Evolutionary conservation across 164 flowering plant species (phyloP), one percentile per base, ranked within the genome.

Genomic region (grape (Vitis vinifera)): DNA sequence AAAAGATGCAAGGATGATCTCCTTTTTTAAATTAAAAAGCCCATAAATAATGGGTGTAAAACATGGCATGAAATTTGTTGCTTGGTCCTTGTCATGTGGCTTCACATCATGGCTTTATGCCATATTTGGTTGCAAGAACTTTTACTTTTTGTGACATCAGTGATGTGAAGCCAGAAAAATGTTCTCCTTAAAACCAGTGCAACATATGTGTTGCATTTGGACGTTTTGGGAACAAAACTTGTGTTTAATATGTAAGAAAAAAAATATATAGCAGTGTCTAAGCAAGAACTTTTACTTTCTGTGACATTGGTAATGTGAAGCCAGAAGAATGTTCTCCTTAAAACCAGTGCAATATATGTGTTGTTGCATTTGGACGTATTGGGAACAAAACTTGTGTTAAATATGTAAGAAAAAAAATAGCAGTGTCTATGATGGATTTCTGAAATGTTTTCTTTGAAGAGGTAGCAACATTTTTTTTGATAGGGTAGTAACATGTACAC

Each of bases 101-200:
- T 57, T 57, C 59, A 19, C 9, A 57, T 57, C 15, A 14, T 53
- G n/a, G 56, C n/a, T 53, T 53, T 53, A 53, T n/a, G 7, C 56
- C 15, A 53, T 53, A 53, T 5, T 2, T 10, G n/a, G n/a, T 53
- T 2, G n/a, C 56, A 11, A 14, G 5, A 53, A n/a, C 3, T 37
- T 37, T 37, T 37, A 57, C 16, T 8, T 57, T 57, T 16, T 17
- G 66, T 60, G 51, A 61, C 23, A 16, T 29, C 52, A 1, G 12
- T 29, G 50, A 12, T 9, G 56, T 68, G 71, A 23, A 59, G 64
- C 63, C 10, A 68, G n/a, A 59, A 27, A 8, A 8, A 19, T 59
- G 64, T 68, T 68, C 64, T 68, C 71, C 71, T 68, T 59, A 62
- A 69, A 69, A 69, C 72, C 66, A 51, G 13, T 69, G 66, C 47